These are phyloP conservation scores for Aspergillus conjunctus DNA, from an alignment of 495 filamentous ascomycete species.

Conservation along the genomic window DNA sequence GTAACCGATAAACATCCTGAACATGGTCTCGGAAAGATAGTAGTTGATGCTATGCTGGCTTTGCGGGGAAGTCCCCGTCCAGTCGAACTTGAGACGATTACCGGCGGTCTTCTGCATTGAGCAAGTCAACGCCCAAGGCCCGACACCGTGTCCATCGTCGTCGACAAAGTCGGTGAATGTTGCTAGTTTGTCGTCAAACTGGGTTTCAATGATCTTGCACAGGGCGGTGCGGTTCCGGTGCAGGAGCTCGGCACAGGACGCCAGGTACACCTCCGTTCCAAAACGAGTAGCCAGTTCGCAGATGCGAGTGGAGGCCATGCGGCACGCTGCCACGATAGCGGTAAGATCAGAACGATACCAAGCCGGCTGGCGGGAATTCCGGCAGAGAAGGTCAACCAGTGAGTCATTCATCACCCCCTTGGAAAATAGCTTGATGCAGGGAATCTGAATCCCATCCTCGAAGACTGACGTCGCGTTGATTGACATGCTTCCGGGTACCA, in stretches of 20 bases:
- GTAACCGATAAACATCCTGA: slow-evolving; percentile 55
- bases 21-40: slow-evolving; percentile 53
- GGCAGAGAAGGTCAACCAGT: slow-evolving; percentile 47
- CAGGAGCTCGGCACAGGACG: slow-evolving; percentile 47
- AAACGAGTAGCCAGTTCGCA: slow-evolving; percentile 50
- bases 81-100: slow-evolving; percentile 47
- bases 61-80: slow-evolving; percentile 51
- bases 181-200: slow-evolving; percentile 44
- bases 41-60: slow-evolving; percentile 53
- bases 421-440: slow-evolving; percentile 49
- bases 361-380: slow-evolving; percentile 52
- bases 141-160: slow-evolving; percentile 52
- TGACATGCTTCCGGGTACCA: slow-evolving; percentile 55
- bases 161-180: slow-evolving; percentile 56
- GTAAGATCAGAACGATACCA: slow-evolving; percentile 53
- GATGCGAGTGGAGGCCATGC: slow-evolving; percentile 45
- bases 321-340: slow-evolving; percentile 51
- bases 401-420: slow-evolving; percentile 46
- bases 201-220: slow-evolving; percentile 45
- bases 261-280: slow-evolving; percentile 44
- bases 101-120: slow-evolving; percentile 44
- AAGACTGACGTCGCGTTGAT: slow-evolving; percentile 54
- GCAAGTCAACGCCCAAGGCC: slow-evolving; percentile 53
- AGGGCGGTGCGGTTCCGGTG: slow-evolving; percentile 46
- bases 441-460: slow-evolving; percentile 56